Percentiles rank a stretch among this genome's conserved stretches.
Evolutionary conservation across 306 rosid species (phyloP).

Genomic region (Purshia tridentata): DNA sequence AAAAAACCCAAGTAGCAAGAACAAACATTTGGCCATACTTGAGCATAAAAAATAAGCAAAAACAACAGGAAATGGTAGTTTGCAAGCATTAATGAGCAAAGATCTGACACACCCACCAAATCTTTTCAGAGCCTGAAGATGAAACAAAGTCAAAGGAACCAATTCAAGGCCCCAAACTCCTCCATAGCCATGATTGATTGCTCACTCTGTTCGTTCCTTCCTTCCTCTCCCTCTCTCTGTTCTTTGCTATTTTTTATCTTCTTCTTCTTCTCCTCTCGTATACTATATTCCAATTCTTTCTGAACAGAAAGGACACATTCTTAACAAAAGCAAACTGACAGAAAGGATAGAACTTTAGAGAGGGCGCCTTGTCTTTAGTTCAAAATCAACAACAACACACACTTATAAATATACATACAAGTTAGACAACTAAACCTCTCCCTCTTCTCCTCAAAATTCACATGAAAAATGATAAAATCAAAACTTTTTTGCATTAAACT

Average conservation of each 20-base stretch:
- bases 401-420: constrained; percentile 11
- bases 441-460: not conserved
- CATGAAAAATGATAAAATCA: not conserved
- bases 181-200: constrained; percentile 25
- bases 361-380: constrained; percentile 46
- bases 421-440: not conserved
- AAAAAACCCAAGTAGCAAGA: not conserved
- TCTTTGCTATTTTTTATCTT: constrained; percentile 16
- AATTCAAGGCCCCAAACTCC: constrained; percentile 26
- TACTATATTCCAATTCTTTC: constrained; percentile 18
- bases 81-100: constrained; percentile 10
- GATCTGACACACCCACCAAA: constrained; percentile 37
- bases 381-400: constrained; percentile 26
- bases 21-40: not conserved
- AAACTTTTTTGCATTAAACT: not conserved
- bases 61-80: not conserved
- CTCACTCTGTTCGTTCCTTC: not conserved
- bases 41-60: not conserved
- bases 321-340: constrained; percentile 38
- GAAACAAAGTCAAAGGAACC: constrained; percentile 32
- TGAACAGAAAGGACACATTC: constrained; percentile 25
- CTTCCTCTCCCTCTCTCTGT: not conserved
- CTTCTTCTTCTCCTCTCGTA: constrained; percentile 5
- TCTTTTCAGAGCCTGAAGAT: constrained; percentile 3
- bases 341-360: constrained; percentile 36